Percentiles rank a stretch among this genome's conserved stretches.
phyloP scores from a whole-genome alignment of 1,139 yeast genomes.

The Debaryomyces sp. region DNA sequence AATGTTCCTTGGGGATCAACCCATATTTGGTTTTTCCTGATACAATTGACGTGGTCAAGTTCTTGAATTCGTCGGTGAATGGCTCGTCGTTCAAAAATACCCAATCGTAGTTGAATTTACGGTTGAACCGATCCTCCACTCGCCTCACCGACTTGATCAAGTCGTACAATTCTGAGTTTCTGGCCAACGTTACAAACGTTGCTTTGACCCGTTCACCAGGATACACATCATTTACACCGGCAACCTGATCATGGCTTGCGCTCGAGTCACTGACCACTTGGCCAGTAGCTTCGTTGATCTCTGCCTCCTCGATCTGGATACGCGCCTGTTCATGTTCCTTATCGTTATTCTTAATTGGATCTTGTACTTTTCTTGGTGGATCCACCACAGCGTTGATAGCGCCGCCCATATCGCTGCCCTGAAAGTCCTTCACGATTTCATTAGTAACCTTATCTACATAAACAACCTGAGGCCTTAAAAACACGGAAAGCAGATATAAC shows the following conservation, averaged over 20 bases:
- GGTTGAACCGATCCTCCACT: conserved; percentile 73
- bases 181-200: conserved; percentile 59
- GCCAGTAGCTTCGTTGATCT: background rate
- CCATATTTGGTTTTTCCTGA: conserved; percentile 69
- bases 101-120: conserved; percentile 74
- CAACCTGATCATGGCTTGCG: conserved; percentile 17
- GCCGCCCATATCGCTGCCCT: conserved; percentile 4
- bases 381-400: background rate
- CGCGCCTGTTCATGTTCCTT: conserved; percentile 10
- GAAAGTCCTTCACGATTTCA: conserved; percentile 19
- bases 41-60: conserved; percentile 47
- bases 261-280: background rate
- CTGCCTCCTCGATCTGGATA: conserved; percentile 11
- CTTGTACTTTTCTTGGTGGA: background rate
- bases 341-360: conserved; percentile 20
- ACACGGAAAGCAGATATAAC: conserved; percentile 19
- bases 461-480: conserved; percentile 22
- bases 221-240: background rate
- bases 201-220: conserved; percentile 50
- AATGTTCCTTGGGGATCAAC: conserved; percentile 60
- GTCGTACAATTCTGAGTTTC: conserved; percentile 65
- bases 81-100: conserved; percentile 71
- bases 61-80: conserved; percentile 59
- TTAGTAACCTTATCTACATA: conserved; percentile 29
- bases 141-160: conserved; percentile 68